Evolutionary conservation across 495 filamentous ascomycete species (phyloP), one percentile per base, ranked within the genome.

Genomic region (Penicillium herquei): DNA sequence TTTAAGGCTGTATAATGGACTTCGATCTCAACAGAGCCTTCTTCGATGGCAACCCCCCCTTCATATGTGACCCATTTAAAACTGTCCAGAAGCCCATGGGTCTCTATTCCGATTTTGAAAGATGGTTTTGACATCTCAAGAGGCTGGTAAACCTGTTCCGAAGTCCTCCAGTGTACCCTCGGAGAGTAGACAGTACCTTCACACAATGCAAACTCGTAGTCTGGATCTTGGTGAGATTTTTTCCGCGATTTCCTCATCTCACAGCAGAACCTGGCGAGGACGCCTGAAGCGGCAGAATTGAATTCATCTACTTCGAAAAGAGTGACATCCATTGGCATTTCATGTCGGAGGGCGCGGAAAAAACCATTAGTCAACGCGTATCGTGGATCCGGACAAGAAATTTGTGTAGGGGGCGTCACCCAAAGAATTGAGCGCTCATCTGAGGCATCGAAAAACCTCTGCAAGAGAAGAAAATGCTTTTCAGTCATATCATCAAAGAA

Each of bases 351-450:
- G 13, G 52, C 49, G 8, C 52, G 33, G 13, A 45, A 34, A 26
- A 55, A 55, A 0, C 52, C 52, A 7, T 76, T 44, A 3, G 73
- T 63, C 17, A 66, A 66, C 0, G 47, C 62, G 52, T 64, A 76
- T 7, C 65, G 32, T 0, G 80, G 78, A 41, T 81, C 70, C 1
- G 44, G 34, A 33, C 76, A 75, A 1, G 57, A 17, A 0, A 70
- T 60, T 35, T 80, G 77, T 10, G 49, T 52, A 0, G 62, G 42
- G 0, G 39, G 45, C 3, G 74, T 78, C 5, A 79, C 16, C 73
- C 75, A 78, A 5, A 78, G 14, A 32, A 67, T 14, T n/a, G n/a
- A n/a, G 10, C 44, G 18, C 21, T 30, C 6, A 1, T 14, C n/a
- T n/a, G 13, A 4, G 6, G 6, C 39, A 8, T 7, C 4, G 7